Evolutionary conservation across 345 rosid genomes (phyloP), one percentile per base, ranked within the genome.

Genomic region (Erysimum cheiranthoides): DNA sequence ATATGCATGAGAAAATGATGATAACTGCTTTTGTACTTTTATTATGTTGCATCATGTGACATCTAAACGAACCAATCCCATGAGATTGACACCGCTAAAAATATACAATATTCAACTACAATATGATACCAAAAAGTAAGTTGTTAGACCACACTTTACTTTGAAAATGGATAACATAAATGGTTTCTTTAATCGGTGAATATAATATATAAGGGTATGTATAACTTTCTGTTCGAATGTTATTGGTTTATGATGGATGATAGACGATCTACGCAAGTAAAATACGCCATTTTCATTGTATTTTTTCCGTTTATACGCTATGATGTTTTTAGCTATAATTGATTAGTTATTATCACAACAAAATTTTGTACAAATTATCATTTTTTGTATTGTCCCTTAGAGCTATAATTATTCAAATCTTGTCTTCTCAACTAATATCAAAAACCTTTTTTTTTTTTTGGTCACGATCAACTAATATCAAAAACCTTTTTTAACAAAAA

Each of bases 41-140:
- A 36, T 66, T 47, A 46, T 57, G 78, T 47, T 36, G 52, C 73
- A 74, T 66, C 78, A 58, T 58, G 67, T 74, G 78, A 58, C 73
- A 66, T 47, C 18, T 67, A 60, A 57, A 75, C 16, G 62, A 75
- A 68, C 62, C 79, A 59, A 68, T 59, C 46, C 46, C 68, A 75
- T 39, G 73, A 50, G 62, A 60, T 50, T 59, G 73, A 32, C 30
- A 68, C 56, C 79, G 45, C 79, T 59, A 60, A 40, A 39, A 14
- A 10, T 38, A 32, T 75, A 68, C 6, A 59, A 14, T 58, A 47
- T 56, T 67, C 50, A 46, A 59, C 49, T 35, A 47, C 1, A 60
- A 25, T 32, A 46, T 39, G 16, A 47, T 31, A 47, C 67, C 34
- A 27, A 36, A 66, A 56, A 66, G 61, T 59, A 59, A 67, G 61